phyloP scores from a whole-genome alignment of 2,329 filamentous ascomycete species.

The Leptographium procerum region DNA sequence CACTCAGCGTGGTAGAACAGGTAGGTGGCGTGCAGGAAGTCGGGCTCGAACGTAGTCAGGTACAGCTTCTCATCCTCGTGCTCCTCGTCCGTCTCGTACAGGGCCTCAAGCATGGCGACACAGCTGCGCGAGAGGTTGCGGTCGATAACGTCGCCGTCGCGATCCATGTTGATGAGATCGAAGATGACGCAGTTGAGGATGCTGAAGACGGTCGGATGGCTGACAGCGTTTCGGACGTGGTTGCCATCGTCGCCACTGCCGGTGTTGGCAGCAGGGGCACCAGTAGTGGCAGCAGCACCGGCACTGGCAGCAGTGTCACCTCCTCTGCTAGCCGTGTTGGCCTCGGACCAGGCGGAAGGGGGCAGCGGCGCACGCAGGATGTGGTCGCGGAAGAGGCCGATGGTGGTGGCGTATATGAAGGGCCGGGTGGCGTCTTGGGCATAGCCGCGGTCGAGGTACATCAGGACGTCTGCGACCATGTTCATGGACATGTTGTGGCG shows the following conservation, averaged over 20 bases:
- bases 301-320: background rate
- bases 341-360: slow-evolving; percentile 2
- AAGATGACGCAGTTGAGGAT: slow-evolving; percentile 74
- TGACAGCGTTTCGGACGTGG: too few species aligned
- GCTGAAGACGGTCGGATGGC: slow-evolving; percentile 46
- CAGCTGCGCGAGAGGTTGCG: slow-evolving; percentile 71
- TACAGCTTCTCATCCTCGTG: slow-evolving; percentile 74
- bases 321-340: background rate
- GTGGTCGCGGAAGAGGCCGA: slow-evolving; percentile 79
- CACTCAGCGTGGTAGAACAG: slow-evolving; percentile 70
- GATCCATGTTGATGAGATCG: slow-evolving; percentile 85
- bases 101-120: slow-evolving; percentile 76
- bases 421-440: slow-evolving; percentile 58
- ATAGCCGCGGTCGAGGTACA: slow-evolving; percentile 92
- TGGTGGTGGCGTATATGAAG: slow-evolving; percentile 73
- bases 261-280: background rate
- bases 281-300: background rate
- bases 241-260: slow-evolving; percentile 17
- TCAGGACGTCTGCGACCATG: slow-evolving; percentile 62
- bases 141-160: slow-evolving; percentile 81
- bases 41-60: slow-evolving; percentile 67
- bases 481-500: slow-evolving; percentile 89
- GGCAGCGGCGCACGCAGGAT: slow-evolving; percentile 50
- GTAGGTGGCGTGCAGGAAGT: slow-evolving; percentile 60
- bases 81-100: slow-evolving; percentile 75